Evolutionary conservation across 441 rosid genomes (phyloP).

Genomic region (Viola pubescens): DNA sequence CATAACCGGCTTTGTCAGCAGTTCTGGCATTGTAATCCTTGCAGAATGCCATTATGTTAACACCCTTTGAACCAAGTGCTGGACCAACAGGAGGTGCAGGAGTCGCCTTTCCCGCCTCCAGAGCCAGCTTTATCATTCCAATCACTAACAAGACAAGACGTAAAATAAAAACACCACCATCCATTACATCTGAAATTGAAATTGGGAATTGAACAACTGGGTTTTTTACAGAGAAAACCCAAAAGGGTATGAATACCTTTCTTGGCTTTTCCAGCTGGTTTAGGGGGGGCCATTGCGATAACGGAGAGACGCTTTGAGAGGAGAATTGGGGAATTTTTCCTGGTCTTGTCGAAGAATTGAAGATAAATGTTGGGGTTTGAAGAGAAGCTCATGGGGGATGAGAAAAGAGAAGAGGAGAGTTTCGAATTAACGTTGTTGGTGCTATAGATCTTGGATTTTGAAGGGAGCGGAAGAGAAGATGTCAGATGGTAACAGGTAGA

Average conservation of each 20-base stretch:
- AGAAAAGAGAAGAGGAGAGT: conserved; percentile 31
- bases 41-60: conserved; percentile 92
- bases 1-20: conserved; percentile 85
- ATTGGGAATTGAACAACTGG: background rate
- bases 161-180: background rate
- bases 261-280: conserved; percentile 56
- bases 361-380: conserved; percentile 28
- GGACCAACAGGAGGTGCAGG: conserved; percentile 98
- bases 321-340: conserved; percentile 19
- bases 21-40: conserved; percentile 97
- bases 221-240: background rate
- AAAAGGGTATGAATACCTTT: conserved; percentile 28
- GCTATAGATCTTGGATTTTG: background rate
- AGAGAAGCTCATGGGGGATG: conserved; percentile 28
- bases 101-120: conserved; percentile 92
- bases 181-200: no score
- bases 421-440: conserved; percentile 13
- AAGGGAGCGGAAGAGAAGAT: conserved; percentile 14
- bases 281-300: conserved; percentile 71
- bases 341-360: conserved; percentile 25
- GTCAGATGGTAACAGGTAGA: conserved; percentile 17
- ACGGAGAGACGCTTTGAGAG: conserved; percentile 37
- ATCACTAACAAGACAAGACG: conserved; percentile 37
- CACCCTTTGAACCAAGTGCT: conserved; percentile 87
- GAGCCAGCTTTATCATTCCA: conserved; percentile 76